phyloP scores from a whole-genome alignment of 1,139 yeast species.

The Torulaspora pretoriensis region DNA sequence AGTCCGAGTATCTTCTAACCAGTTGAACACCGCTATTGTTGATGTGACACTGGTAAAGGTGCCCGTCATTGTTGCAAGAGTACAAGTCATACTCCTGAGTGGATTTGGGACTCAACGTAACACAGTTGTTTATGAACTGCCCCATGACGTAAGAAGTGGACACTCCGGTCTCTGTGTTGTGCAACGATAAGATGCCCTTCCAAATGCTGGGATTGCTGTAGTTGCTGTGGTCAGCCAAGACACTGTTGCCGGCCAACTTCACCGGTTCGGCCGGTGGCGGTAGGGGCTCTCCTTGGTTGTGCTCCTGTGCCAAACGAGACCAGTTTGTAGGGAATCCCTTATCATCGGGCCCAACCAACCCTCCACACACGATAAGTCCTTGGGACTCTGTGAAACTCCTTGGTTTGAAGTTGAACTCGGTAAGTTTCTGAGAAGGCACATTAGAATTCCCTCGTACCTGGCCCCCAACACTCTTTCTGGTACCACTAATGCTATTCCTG shows the following conservation, averaged over 20 bases:
- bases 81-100: constrained; percentile 46
- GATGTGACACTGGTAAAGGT: constrained; percentile 62
- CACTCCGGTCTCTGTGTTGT: constrained; percentile 46
- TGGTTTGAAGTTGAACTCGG: constrained; percentile 57
- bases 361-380: constrained; percentile 66
- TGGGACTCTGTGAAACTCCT: constrained; percentile 62
- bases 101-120: constrained; percentile 42
- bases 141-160: constrained; percentile 59
- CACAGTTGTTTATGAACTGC: constrained; percentile 78
- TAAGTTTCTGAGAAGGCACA: constrained; percentile 37
- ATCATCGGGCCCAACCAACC: constrained; percentile 46
- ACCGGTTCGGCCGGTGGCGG: constrained; percentile 31
- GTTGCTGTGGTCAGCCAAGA: constrained; percentile 29
- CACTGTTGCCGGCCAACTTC: constrained; percentile 26
- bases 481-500: constrained; percentile 17
- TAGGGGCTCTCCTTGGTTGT: constrained; percentile 13
- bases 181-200: constrained; percentile 62
- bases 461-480: constrained; percentile 4
- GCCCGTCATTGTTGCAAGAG: constrained; percentile 78
- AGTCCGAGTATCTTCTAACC: constrained; percentile 40
- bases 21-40: constrained; percentile 43
- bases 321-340: constrained; percentile 32
- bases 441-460: constrained; percentile 14
- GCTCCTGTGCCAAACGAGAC: constrained; percentile 20
- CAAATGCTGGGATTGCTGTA: constrained; percentile 37